Conservation (phyloP, 2,329 filamentous ascomycete species). For the Emydomyces testavorans region DNA sequence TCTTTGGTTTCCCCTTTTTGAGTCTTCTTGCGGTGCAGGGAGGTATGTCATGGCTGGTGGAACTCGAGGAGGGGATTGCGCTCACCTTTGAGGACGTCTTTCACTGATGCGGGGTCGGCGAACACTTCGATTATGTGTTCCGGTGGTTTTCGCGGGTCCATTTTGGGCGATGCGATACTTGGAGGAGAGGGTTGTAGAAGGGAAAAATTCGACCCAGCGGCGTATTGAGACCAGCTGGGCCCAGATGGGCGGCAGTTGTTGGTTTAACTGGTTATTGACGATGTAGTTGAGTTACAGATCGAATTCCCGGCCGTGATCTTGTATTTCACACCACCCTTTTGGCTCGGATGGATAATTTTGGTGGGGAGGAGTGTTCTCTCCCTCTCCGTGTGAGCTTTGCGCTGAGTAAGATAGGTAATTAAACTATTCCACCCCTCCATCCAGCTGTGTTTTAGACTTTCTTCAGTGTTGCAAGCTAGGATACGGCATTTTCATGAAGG, state of each 20-base stretch:
- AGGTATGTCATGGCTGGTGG: constrained; percentile 1
- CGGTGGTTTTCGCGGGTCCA: constrained; percentile 58
- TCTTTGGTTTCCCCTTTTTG: not conserved
- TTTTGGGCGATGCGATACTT: constrained; percentile 23
- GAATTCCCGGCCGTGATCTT: not conserved
- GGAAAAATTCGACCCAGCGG: constrained; percentile 4
- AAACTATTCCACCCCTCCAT: constrained; percentile 7
- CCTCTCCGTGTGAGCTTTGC: not conserved
- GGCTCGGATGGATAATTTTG: not conserved
- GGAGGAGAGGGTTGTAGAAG: not conserved
- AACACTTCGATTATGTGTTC: constrained; percentile 93
- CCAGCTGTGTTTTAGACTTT: constrained; percentile 7
- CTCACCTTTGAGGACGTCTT: constrained; percentile 83
- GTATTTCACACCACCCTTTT: constrained; percentile 6
- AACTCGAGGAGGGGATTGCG: constrained; percentile 4
- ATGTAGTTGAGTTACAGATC: too few relatives aligned
- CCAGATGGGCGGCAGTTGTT: not conserved
- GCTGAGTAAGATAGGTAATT: constrained; percentile 11
- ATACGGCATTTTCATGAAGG: too few relatives aligned
- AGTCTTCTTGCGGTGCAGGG: not conserved
- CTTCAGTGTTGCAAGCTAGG: not conserved
- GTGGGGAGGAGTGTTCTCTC: too few relatives aligned
- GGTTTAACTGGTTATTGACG: not conserved
- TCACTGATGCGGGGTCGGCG: constrained; percentile 77
- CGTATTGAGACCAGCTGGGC: constrained; percentile 5